Evolutionary conservation across 805 yeast species (phyloP), one percentile per base, ranked within the genome.

Genomic region (Ogataea neopini): DNA sequence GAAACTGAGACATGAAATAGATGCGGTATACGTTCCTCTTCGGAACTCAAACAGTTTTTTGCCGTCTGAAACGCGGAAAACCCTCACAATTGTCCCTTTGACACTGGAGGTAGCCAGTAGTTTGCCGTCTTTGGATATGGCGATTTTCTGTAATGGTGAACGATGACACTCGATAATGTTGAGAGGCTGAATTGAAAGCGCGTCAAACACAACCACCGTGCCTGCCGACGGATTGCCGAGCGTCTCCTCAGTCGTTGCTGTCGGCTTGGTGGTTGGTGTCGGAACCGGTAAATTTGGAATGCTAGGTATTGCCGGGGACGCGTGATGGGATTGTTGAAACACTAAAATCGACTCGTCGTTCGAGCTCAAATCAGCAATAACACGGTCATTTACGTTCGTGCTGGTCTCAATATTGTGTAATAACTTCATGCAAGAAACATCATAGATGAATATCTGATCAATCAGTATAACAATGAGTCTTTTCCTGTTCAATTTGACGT

Each of bases 111-210:
- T 88, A 0, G 97, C 97, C 38, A 92, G 73, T 53, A 88, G 70
- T 2, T 80, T 73, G 0, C 97, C 97, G 58, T 87, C 91, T 26
- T 74, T 72, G 43, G 89, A 87, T 14, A 94, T 63, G 1, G 85
- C 70, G 40, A 90, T 65, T 1, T 81, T 75, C 2, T 90, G 86
- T 36, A 92, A 63, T 1, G 86, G 83, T 0, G 90, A 73, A 59
- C 86, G 87, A 66, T 94, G 98, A 1, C 97, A 96, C 59, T 85
- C 88, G 3, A 92, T 79, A 1, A 88, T 84, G 49, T 88, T 86
- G 26, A 90, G 62, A 0, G 96, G 96, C 49, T 83, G 83, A 20
- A 88, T 67, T 15, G 85, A 75, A 29, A 80, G 62, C 1, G 94
- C 81, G 63, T 94, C 96, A 64, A 87, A 91, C 2, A 94, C 72